phyloP scores from a whole-genome alignment of 306 rosid genomes.

The Casuarina cunninghamiana region DNA sequence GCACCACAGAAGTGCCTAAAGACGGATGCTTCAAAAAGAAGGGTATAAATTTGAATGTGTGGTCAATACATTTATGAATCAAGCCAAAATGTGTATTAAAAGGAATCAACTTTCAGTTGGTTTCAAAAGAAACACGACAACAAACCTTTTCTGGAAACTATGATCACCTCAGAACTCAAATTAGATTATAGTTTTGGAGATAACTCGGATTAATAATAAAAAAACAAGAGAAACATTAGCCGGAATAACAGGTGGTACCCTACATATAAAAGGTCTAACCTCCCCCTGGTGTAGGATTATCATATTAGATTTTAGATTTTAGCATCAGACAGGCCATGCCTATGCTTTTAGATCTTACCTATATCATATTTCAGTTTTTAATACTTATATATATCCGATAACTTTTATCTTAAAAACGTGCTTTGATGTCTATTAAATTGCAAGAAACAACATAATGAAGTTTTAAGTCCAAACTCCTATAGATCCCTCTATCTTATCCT shows the following conservation, averaged over 20 bases:
- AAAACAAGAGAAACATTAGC: not conserved
- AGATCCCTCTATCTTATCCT: constrained; percentile 2
- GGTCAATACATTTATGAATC: not conserved
- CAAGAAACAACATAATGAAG: not conserved
- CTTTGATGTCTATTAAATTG: not conserved
- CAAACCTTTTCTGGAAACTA: not conserved
- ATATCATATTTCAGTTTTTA: not conserved
- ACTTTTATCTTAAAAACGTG: not conserved
- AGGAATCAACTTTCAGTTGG: not conserved
- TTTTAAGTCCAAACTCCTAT: constrained; percentile 2
- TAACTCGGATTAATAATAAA: not conserved
- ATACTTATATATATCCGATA: not conserved
- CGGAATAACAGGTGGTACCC: not conserved
- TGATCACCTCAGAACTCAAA: not conserved
- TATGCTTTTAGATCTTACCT: not conserved
- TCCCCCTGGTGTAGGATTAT: not conserved
- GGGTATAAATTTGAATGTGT: not conserved
- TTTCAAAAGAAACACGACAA: not conserved
- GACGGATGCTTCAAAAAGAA: not conserved
- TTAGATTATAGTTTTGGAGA: not conserved
- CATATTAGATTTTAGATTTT: not conserved
- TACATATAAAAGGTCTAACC: not conserved
- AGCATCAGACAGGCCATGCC: not conserved
- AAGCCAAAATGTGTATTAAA: not conserved
- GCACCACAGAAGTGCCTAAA: not conserved